Conservation (phyloP, 495 filamentous ascomycete species). For the Pseudevernia furfuracea region DNA sequence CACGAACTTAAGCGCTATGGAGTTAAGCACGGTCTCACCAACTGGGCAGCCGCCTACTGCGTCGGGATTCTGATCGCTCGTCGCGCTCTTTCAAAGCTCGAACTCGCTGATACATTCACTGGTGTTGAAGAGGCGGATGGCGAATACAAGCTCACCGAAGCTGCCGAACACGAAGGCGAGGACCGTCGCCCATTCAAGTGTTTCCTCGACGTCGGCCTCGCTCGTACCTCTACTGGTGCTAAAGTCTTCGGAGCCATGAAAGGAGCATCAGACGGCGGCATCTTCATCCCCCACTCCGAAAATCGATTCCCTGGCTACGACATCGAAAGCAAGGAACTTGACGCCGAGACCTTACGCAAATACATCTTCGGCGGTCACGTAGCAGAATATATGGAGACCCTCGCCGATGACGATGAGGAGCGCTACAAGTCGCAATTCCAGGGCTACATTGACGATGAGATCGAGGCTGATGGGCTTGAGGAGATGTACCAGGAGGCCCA, state of each 20-base stretch:
- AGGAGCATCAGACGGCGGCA: slow-evolving; percentile 96
- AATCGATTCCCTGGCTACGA: slow-evolving; percentile 99
- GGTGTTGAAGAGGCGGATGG: slow-evolving; percentile 94
- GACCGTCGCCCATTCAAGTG: slow-evolving; percentile 95
- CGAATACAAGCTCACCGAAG: slow-evolving; percentile 90
- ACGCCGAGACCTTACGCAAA: slow-evolving; percentile 91
- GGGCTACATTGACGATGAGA: slow-evolving; percentile 91
- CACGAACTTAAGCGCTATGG: slow-evolving; percentile 98
- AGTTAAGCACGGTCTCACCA: slow-evolving; percentile 96
- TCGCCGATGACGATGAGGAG: slow-evolving; percentile 99
- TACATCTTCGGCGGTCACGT: slow-evolving; percentile 99
- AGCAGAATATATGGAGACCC: slow-evolving; percentile 99
- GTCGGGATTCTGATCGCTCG: slow-evolving; percentile 95
- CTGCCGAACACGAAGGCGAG: slow-evolving; percentile 74
- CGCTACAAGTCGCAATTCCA: slow-evolving; percentile 97
- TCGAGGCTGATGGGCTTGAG: slow-evolving; percentile 96
- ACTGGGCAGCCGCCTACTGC: slow-evolving; percentile 97
- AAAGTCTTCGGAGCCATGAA: slow-evolving; percentile 99
- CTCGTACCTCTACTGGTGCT: slow-evolving; percentile 93
- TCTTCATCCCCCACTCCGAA: slow-evolving; percentile 95
- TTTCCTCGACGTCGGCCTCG: slow-evolving; percentile 94
- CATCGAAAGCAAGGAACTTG: slow-evolving; percentile 92
- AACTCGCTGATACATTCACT: slow-evolving; percentile 78
- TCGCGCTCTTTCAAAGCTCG: slow-evolving; percentile 93
- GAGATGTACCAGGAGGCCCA: slow-evolving; percentile 93